Percentiles rank a stretch among this genome's conserved stretches.
Conservation (phyloP, 371 early-diverging fungal species). For the Chytridium lagenaria region DNA sequence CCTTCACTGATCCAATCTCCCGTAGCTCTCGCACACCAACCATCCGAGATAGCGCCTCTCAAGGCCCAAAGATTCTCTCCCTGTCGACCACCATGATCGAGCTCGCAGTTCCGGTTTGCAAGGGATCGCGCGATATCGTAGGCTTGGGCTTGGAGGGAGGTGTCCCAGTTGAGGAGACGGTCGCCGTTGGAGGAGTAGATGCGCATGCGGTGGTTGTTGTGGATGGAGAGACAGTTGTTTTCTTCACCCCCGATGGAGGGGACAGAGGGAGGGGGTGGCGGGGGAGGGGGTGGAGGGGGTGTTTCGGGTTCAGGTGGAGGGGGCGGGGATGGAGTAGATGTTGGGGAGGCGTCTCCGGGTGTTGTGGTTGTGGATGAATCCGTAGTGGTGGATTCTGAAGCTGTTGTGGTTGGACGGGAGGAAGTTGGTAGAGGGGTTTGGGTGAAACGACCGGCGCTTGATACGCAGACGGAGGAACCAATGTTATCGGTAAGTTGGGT, state of each 20-base stretch:
- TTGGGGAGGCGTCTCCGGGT: background rate
- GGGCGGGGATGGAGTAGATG: background rate
- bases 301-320: background rate
- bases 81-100: slow-evolving; percentile 5
- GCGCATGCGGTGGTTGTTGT: background rate
- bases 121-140: background rate
- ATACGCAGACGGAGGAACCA: background rate
- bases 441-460: background rate
- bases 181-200: background rate
- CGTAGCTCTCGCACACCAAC: background rate
- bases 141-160: background rate
- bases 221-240: background rate
- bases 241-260: background rate
- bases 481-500: slow-evolving; percentile 10
- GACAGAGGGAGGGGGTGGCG: background rate
- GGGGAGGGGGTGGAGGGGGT: background rate
- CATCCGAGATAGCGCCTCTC: background rate
- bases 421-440: background rate
- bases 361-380: background rate
- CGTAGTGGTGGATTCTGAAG: background rate
- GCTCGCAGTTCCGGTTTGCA: background rate
- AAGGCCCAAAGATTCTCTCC: background rate
- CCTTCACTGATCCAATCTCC: slow-evolving; percentile 9
- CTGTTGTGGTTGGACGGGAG: background rate
- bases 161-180: background rate